Conservation (phyloP, 768 basidiomycete genomes). For the Agaricus subrufescens region DNA sequence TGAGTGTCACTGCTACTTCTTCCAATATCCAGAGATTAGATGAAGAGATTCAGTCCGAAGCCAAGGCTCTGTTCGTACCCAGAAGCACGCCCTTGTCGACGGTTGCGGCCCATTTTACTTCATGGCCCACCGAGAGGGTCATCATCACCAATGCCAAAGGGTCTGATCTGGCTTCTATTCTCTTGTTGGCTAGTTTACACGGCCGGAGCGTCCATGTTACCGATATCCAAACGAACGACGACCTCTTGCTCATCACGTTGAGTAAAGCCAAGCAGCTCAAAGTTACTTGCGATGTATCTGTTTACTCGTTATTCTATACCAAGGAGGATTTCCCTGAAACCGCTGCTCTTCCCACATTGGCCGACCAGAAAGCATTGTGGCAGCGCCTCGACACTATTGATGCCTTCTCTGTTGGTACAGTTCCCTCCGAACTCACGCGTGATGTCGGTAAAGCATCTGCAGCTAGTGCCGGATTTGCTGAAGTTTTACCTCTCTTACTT, state of each 20-base stretch:
- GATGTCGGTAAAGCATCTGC: conserved; percentile 59
- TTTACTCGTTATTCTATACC: conserved; percentile 88
- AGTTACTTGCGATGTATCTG: conserved; percentile 94
- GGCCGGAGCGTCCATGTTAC: conserved; percentile 86
- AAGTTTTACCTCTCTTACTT: conserved; percentile 82
- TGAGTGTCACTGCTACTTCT: conserved; percentile 72
- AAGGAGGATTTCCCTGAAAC: conserved; percentile 67
- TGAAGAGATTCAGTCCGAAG: conserved; percentile 75
- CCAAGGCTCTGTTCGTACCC: conserved; percentile 85
- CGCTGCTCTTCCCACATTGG: conserved; percentile 59
- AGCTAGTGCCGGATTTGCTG: conserved; percentile 77
- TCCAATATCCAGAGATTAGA: conserved; percentile 59
- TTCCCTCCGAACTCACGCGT: conserved; percentile 70
- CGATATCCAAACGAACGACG: conserved; percentile 82
- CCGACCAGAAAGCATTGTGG: conserved; percentile 86
- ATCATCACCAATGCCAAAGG: conserved; percentile 92
- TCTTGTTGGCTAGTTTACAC: conserved; percentile 91
- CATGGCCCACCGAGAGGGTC: conserved; percentile 90
- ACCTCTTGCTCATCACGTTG: conserved; percentile 84
- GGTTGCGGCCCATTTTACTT: conserved; percentile 82
- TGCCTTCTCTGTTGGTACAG: conserved; percentile 83
- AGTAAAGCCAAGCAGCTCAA: conserved; percentile 93
- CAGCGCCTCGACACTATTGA: conserved; percentile 79
- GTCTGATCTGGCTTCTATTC: conserved; percentile 87
- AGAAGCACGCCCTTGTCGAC: conserved; percentile 61